These are phyloP conservation scores for Aspergillus bombycis DNA, from an alignment of 2,329 filamentous ascomycete species.

Conservation along the genomic window DNA sequence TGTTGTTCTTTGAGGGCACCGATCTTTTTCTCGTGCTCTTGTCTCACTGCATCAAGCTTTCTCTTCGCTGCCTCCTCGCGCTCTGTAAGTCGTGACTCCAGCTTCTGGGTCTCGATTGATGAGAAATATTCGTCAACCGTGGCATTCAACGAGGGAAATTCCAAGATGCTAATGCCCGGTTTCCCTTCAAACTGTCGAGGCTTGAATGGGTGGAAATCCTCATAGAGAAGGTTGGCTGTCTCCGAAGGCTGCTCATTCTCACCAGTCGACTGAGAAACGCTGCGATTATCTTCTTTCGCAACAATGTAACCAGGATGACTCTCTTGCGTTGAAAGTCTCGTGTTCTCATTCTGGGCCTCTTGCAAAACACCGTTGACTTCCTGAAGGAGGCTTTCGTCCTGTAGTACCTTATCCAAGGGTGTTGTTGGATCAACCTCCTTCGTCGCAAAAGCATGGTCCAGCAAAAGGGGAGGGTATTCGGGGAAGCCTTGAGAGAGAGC, in stretches of 20 bases:
- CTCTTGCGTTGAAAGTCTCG: constrained; percentile 67
- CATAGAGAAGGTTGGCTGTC: constrained; percentile 66
- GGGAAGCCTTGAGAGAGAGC: constrained; percentile 82
- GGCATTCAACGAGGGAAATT: constrained; percentile 84
- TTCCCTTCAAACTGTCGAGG: constrained; percentile 78
- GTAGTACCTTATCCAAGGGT: constrained; percentile 70
- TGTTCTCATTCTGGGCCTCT: constrained; percentile 70
- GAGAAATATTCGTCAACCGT: constrained; percentile 98
- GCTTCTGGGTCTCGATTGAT: constrained; percentile 88
- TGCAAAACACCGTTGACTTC: constrained; percentile 69
- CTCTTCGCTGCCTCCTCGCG: constrained; percentile 78
- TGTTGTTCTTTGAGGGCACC: constrained; percentile 82
- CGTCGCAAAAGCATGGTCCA: constrained; percentile 80
- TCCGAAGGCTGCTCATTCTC: constrained; percentile 41
- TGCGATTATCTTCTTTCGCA: constrained; percentile 60
- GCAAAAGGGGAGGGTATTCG: constrained; percentile 82
- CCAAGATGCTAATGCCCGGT: constrained; percentile 66
- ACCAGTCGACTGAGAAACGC: constrained; percentile 35
- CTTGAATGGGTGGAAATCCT: constrained; percentile 93
- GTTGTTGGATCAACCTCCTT: constrained; percentile 69
- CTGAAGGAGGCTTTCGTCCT: constrained; percentile 65
- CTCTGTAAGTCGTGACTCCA: constrained; percentile 81
- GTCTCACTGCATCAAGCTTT: constrained; percentile 81
- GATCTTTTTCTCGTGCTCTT: constrained; percentile 82
- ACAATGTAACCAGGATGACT: constrained; percentile 83